phyloP scores from a whole-genome alignment of 2,329 filamentous ascomycete genomes.

The Periconia sp. region DNA sequence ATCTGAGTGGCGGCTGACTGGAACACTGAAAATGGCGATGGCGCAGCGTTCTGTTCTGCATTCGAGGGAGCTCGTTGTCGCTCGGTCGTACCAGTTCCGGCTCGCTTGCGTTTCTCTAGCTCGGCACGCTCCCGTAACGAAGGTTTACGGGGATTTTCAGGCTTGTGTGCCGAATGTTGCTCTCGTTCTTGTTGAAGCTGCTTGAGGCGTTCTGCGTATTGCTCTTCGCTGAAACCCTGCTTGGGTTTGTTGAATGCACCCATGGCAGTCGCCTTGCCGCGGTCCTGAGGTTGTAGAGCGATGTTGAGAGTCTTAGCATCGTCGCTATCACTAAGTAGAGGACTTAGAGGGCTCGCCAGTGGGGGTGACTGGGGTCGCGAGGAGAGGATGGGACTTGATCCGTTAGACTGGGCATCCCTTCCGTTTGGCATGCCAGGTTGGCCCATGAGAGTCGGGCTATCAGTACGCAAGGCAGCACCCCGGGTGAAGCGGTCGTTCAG shows the following conservation, averaged over 20 bases:
- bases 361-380: slow-evolving; percentile 58
- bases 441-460: slow-evolving; percentile 55
- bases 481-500: slow-evolving; percentile 53
- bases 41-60: slow-evolving; percentile 35
- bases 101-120: slow-evolving; percentile 39
- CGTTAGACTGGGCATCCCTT: slow-evolving; percentile 41
- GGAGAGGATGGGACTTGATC: slow-evolving; percentile 49
- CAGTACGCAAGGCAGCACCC: slow-evolving; percentile 49
- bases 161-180: slow-evolving; percentile 56
- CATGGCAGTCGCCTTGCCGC: slow-evolving; percentile 80
- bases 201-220: slow-evolving; percentile 80
- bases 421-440: slow-evolving; percentile 34
- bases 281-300: slow-evolving; percentile 75
- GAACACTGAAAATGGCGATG: slow-evolving; percentile 52
- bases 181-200: slow-evolving; percentile 80
- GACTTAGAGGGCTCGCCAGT: slow-evolving; percentile 66
- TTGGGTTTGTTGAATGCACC: slow-evolving; percentile 75
- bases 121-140: slow-evolving; percentile 43
- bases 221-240: slow-evolving; percentile 81
- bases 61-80: slow-evolving; percentile 38
- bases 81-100: slow-evolving; percentile 25
- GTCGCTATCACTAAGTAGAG: slow-evolving; percentile 73
- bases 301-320: slow-evolving; percentile 67
- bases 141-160: slow-evolving; percentile 18
- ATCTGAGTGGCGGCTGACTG: slow-evolving; percentile 53